Evolutionary conservation across 2,329 filamentous ascomycete species (phyloP).

Genomic region (Pestalotiopsis sp.): DNA sequence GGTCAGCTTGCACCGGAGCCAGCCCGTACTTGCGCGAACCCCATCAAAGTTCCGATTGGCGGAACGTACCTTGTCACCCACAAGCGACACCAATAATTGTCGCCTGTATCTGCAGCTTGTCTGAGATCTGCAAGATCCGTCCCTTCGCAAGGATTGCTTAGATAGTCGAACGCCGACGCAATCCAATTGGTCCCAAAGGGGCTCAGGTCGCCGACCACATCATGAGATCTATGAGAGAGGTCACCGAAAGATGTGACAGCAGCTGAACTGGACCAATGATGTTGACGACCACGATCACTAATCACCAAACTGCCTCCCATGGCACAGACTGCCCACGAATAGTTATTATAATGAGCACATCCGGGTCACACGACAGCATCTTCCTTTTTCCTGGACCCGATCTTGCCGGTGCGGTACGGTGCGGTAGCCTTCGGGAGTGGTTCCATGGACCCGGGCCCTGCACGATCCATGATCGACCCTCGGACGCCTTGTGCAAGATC

Average conservation of each 20-base stretch:
- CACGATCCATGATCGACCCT: not conserved
- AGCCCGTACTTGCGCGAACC: not conserved
- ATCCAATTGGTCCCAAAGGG: not conserved
- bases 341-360: not conserved
- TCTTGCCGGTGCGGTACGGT: not conserved
- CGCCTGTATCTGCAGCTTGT: not conserved
- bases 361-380: not conserved
- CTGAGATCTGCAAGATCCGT: slow-evolving; percentile 5
- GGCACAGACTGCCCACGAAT: not conserved
- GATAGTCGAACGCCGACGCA: not conserved
- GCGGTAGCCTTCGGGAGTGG: not conserved
- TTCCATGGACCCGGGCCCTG: not conserved
- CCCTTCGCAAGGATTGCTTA: slow-evolving; percentile 1
- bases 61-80: not conserved
- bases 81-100: slow-evolving; percentile 8
- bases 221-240: not conserved
- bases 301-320: not conserved
- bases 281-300: not conserved
- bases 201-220: slow-evolving; percentile 7
- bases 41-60: slow-evolving; percentile 6
- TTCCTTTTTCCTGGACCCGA: not conserved
- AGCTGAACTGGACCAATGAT: not conserved
- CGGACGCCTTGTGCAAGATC: not conserved
- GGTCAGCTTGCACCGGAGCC: not conserved
- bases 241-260: not conserved